phyloP scores from a whole-genome alignment of 768 basidiomycete species.

The Neoboletus subvelutipes region DNA sequence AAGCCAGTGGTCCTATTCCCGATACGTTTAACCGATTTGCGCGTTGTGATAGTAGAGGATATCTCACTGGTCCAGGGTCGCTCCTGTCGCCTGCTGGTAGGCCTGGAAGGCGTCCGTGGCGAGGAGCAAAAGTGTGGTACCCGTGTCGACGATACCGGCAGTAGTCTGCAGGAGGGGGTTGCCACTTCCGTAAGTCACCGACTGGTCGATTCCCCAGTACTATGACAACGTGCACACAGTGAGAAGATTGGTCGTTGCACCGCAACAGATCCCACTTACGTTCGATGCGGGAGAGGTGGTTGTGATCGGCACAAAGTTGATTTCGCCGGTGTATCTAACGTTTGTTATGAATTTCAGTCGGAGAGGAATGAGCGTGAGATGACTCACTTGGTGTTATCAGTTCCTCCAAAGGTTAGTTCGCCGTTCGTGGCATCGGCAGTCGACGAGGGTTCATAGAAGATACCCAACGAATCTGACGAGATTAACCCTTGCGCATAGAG shows the following conservation, averaged over 20 bases:
- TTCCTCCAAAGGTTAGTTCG: slow-evolving; percentile 54
- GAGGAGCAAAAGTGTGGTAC: slow-evolving; percentile 54
- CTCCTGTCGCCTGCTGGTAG: slow-evolving; percentile 56
- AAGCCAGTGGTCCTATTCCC: slow-evolving; percentile 49
- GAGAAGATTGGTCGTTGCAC: not conserved
- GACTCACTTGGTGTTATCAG: slow-evolving; percentile 45
- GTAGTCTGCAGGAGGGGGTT: slow-evolving; percentile 36
- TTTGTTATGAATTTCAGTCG: not conserved
- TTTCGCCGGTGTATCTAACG: slow-evolving; percentile 32
- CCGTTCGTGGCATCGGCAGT: slow-evolving; percentile 41
- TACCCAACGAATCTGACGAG: slow-evolving; percentile 44
- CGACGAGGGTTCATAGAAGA: slow-evolving; percentile 53
- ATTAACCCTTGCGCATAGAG: slow-evolving; percentile 50
- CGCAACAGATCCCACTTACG: slow-evolving; percentile 13
- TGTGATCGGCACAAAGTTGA: slow-evolving; percentile 44
- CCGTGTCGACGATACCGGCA: slow-evolving; percentile 53
- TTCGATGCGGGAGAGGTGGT: slow-evolving; percentile 43
- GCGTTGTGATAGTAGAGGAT: not conserved
- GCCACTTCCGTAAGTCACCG: slow-evolving; percentile 35
- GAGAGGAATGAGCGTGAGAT: not conserved
- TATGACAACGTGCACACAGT: not conserved
- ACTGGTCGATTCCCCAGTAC: slow-evolving; percentile 50
- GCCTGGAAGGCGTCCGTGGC: slow-evolving; percentile 58
- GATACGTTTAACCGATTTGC: not conserved
- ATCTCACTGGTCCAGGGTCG: slow-evolving; percentile 46